These are phyloP conservation scores for Globisporangium nagaii DNA, from an alignment of 352 stramenopile species.

Conservation along the genomic window DNA sequence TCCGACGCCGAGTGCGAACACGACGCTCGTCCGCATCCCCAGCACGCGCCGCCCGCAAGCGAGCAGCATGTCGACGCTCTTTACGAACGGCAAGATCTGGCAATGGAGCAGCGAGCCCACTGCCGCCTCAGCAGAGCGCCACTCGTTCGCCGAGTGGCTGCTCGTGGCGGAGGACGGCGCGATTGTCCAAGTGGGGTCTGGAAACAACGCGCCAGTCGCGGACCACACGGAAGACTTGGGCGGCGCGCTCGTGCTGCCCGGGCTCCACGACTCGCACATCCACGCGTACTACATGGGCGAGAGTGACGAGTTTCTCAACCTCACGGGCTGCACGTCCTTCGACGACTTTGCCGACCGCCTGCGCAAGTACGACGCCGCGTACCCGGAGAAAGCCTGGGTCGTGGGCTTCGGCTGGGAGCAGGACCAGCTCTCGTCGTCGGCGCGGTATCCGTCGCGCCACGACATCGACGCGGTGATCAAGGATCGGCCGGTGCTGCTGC, in stretches of 20 bases:
- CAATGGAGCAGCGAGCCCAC: constrained; percentile 29
- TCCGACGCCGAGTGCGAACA: background rate
- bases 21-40: background rate
- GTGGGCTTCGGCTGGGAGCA: constrained; percentile 87
- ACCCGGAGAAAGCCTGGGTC: constrained; percentile 72
- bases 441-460: constrained; percentile 59
- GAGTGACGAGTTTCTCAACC: constrained; percentile 76
- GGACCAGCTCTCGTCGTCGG: constrained; percentile 54
- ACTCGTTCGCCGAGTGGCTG: constrained; percentile 48
- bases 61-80: constrained; percentile 28
- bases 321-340: constrained; percentile 69
- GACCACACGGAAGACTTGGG: constrained; percentile 37
- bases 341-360: constrained; percentile 59
- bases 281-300: constrained; percentile 84
- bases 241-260: constrained; percentile 69
- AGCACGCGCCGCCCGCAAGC: background rate
- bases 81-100: constrained; percentile 72
- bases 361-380: constrained; percentile 42
- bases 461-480: constrained; percentile 76
- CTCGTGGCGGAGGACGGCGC: constrained; percentile 40
- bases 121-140: constrained; percentile 1
- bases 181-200: constrained; percentile 32
- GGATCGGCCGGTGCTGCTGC: constrained; percentile 70
- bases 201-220: constrained; percentile 2
- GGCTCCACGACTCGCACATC: constrained; percentile 87